Percentiles rank a stretch among this genome's conserved stretches.
Evolutionary conservation across 371 early-diverging fungal genomes (phyloP).

Genomic region (Mycotypha africana): DNA sequence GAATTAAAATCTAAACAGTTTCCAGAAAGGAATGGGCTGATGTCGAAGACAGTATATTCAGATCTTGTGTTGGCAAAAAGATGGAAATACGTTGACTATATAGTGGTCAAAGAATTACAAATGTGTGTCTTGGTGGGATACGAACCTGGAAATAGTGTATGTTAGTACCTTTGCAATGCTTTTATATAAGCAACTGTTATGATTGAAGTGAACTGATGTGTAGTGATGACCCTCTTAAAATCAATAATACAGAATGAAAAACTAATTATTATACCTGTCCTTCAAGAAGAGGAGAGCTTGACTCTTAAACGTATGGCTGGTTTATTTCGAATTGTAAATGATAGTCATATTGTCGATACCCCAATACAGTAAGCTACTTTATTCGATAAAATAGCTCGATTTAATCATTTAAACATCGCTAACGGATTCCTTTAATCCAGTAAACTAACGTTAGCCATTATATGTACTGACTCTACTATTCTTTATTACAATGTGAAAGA

Average conservation of each 20-base stretch:
- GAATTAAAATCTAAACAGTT: no score
- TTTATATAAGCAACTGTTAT: no score
- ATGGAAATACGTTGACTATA: conserved; percentile 16
- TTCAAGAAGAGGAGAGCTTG: no score
- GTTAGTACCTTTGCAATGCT: no score
- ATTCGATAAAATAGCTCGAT: not conserved
- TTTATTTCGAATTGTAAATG: not conserved
- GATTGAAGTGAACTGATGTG: conserved; percentile 1
- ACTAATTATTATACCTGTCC: no score
- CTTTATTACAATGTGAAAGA: conserved; percentile 31
- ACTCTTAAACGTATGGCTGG: no score
- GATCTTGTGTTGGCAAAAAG: conserved; percentile 12
- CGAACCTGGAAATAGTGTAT: conserved; percentile 8
- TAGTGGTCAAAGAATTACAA: conserved; percentile 1
- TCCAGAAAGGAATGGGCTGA: no score
- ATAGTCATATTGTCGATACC: conserved; percentile 4
- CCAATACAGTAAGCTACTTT: conserved; percentile 1
- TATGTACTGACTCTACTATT: conserved; percentile 29
- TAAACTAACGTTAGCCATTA: conserved; percentile 35
- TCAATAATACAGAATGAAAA: no score
- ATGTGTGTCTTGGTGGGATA: conserved; percentile 8
- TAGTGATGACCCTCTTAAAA: no score
- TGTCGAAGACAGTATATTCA: conserved; percentile 1
- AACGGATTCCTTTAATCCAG: not conserved
- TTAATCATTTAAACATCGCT: not conserved